Evolutionary conservation across 2,329 filamentous ascomycete species (phyloP), one percentile per base, ranked within the genome.

Genomic region (Colletotrichum graminicola): DNA sequence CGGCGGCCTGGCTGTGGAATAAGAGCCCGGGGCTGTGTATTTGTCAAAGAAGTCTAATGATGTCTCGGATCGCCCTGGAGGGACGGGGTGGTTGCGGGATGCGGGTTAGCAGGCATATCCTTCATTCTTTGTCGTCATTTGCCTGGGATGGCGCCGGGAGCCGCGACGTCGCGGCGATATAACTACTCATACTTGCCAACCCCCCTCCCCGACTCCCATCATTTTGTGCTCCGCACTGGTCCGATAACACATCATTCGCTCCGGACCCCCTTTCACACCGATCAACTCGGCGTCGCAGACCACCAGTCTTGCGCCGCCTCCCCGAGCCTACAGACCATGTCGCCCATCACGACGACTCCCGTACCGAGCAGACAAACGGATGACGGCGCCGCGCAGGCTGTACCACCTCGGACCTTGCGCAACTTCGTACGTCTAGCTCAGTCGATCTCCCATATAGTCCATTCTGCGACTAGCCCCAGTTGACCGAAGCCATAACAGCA

Each of bases 401-500:
- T 41, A 56, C 32, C n/a, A 51, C 18, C 56, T 74, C 60, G 66
- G 62, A 29, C 62, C 23, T 41, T 51, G 51, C 26, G 56, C 43
- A 61, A 71, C 34, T 72, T 72, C 59, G 72, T 73, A 73, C 23
- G 72, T 72, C 68, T 61, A 69, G 64, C 45, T 36, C 51, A 29
- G 61, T 72, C 64, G 70, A 73, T 69, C 64, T 65, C 69, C 68
- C 60, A 60, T 49, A 26, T 14, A 41, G 41, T 12, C 26, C 43
- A 36, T 47, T n/a, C 32, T 41, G 55, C 62, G 39, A 29, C 54
- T 21, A 49, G 55, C 32, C 26, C 64, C 32, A 36, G 26, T 60
- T 71, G 56, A 72, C 63, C 47, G 36, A 66, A 56, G 36, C 16
- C 61, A 57, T 74, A 29, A 29, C 73, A 87, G 85, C 80, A 77